Percentiles rank a stretch among this genome's conserved stretches.
phyloP scores from a whole-genome alignment of 2,329 filamentous ascomycete genomes.

The Colletotrichum graminicola region DNA sequence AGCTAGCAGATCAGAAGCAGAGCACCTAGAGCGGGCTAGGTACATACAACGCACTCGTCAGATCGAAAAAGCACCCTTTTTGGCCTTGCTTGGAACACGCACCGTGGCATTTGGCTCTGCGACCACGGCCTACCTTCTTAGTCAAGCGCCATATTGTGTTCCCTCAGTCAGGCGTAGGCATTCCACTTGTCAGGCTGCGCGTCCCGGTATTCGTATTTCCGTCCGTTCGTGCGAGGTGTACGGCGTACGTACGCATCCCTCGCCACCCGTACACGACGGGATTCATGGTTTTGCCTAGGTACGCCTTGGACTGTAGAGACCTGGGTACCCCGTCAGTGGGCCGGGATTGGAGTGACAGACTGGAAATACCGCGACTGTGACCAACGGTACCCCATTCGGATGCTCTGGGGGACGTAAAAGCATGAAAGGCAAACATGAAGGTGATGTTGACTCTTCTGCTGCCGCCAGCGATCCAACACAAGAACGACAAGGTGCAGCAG shows the following conservation, averaged over 20 bases:
- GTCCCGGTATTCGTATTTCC: not conserved
- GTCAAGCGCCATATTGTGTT: not conserved
- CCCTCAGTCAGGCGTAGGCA: too few relatives aligned
- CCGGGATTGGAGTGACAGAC: conserved; percentile 18
- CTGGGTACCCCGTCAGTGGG: conserved; percentile 16
- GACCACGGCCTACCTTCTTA: too few relatives aligned
- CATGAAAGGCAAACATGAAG: conserved; percentile 12
- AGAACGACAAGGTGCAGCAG: not conserved
- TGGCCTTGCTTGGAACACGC: not conserved
- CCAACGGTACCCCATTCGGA: not conserved
- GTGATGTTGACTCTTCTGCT: not conserved
- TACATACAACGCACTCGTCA: not conserved
- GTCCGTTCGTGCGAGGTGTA: not conserved
- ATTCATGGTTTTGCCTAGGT: not conserved
- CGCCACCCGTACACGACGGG: not conserved
- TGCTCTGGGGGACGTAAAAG: not conserved
- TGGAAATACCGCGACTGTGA: conserved; percentile 8
- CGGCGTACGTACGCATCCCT: conserved; percentile 15
- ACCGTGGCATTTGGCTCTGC: too few relatives aligned
- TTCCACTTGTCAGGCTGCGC: not conserved
- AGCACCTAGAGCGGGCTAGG: not conserved
- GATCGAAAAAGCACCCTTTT: too few relatives aligned
- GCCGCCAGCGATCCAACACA: not conserved
- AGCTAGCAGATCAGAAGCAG: too few relatives aligned
- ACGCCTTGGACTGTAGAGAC: not conserved